Evolutionary conservation across 805 yeast genomes (phyloP).

Genomic region (Candida quercuum): DNA sequence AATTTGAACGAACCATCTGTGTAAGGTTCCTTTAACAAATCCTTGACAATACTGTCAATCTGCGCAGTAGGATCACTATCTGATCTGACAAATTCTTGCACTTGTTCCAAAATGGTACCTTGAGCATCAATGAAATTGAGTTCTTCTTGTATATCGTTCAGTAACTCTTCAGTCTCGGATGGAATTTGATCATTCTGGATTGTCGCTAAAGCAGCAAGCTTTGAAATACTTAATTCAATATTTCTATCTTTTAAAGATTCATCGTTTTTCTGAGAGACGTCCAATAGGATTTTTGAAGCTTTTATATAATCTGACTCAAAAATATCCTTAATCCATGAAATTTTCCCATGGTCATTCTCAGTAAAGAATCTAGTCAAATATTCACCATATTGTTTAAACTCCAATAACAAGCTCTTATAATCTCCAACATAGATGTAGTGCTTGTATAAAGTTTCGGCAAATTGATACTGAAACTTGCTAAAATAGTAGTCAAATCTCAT

Average conservation of each 20-base stretch:
- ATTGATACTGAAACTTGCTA: constrained; percentile 56
- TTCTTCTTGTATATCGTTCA: constrained; percentile 44
- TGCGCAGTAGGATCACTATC: constrained; percentile 25
- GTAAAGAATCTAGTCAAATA: constrained; percentile 49
- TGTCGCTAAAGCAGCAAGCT: constrained; percentile 52
- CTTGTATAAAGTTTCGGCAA: constrained; percentile 60
- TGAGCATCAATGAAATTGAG: constrained; percentile 48
- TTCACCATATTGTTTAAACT: constrained; percentile 47
- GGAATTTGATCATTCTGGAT: constrained; percentile 11
- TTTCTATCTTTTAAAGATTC: constrained; percentile 43
- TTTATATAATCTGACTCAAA: constrained; percentile 41
- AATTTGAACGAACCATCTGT: constrained; percentile 11
- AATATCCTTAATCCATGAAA: constrained; percentile 72
- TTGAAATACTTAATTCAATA: constrained; percentile 65
- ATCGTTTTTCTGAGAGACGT: constrained; percentile 35
- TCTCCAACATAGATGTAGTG: constrained; percentile 51
- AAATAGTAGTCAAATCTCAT: constrained; percentile 45
- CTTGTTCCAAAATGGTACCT: constrained; percentile 28
- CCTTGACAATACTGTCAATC: constrained; percentile 19
- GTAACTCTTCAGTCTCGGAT: constrained; percentile 18
- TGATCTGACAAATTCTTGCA: constrained; percentile 24
- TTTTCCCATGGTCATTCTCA: constrained; percentile 40
- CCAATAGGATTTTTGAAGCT: constrained; percentile 45
- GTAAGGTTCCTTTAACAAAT: constrained; percentile 20
- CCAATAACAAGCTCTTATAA: constrained; percentile 47